phyloP scores from a whole-genome alignment of 2,329 filamentous ascomycete species.

The Cryphonectria japonica region DNA sequence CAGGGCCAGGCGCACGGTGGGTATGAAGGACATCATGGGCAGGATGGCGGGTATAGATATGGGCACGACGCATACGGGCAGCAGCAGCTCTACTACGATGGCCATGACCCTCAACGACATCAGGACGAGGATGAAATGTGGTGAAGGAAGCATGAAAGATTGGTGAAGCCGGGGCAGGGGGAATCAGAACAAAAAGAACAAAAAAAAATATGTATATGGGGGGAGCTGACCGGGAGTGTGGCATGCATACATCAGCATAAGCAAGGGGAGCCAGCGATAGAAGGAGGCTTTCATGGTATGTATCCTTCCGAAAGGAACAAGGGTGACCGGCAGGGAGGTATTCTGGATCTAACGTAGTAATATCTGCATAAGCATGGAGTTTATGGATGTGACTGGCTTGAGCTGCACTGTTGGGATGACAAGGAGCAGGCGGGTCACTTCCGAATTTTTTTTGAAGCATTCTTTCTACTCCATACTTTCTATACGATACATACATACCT shows the following conservation, averaged over 20 bases:
- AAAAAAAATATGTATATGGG: not conserved
- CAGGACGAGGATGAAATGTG: conserved; percentile 35
- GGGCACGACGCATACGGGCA: conserved; percentile 40
- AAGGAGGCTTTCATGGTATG: not conserved
- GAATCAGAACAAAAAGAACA: not conserved
- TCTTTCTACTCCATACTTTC: conserved; percentile 12
- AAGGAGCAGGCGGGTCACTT: conserved; percentile 8
- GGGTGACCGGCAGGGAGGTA: not conserved
- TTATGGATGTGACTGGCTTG: conserved; percentile 23
- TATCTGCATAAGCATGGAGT: conserved; percentile 30
- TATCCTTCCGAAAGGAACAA: not conserved
- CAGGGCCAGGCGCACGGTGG: conserved; percentile 33
- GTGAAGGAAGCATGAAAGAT: conserved; percentile 23
- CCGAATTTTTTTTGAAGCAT: conserved; percentile 18
- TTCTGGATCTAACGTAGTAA: conserved; percentile 25
- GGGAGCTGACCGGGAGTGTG: not conserved
- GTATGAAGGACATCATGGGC: conserved; percentile 23
- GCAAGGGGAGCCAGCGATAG: not conserved
- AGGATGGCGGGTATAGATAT: conserved; percentile 34
- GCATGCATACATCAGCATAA: not conserved
- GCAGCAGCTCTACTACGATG: conserved; percentile 36
- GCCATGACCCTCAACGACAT: conserved; percentile 27
- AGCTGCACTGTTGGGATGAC: conserved; percentile 21
- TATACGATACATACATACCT: conserved; percentile 18
- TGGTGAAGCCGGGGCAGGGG: too few species aligned